Conservation (phyloP, 306 rosid species). For the Fragaria ananassa region DNA sequence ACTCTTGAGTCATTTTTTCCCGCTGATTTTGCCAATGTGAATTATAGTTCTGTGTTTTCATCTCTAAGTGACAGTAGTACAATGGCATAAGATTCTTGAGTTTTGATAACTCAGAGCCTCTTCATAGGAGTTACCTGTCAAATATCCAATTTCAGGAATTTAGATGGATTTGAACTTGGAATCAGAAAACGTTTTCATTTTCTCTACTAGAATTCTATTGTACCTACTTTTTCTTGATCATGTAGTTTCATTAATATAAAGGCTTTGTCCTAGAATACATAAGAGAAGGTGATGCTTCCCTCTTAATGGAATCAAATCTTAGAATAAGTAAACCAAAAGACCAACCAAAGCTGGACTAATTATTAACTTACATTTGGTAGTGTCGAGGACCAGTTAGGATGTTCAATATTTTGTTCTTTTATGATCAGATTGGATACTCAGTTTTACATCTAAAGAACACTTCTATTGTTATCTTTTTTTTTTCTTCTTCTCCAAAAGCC, state of each 20-base stretch:
- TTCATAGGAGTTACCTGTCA: background rate
- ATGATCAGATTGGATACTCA: background rate
- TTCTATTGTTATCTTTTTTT: background rate
- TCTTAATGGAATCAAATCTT: no score
- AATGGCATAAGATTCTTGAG: background rate
- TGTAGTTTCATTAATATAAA: background rate
- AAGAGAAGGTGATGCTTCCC: background rate
- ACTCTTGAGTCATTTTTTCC: constrained; percentile 5
- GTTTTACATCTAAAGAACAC: background rate
- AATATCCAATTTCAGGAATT: constrained; percentile 9
- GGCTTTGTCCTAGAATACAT: background rate
- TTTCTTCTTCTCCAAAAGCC: background rate
- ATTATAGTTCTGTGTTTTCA: background rate
- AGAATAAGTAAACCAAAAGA: background rate
- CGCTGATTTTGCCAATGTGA: constrained; percentile 14
- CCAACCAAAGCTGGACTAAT: background rate
- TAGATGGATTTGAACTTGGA: background rate
- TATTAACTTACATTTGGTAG: background rate
- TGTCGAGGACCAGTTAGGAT: background rate
- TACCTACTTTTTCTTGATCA: background rate
- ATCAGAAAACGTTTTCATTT: background rate
- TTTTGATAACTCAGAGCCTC: background rate
- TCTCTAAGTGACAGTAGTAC: background rate
- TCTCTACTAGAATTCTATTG: background rate
- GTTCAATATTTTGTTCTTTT: background rate